Evolutionary conservation across 2,329 filamentous ascomycete species (phyloP), one percentile per base, ranked within the genome.

Genomic region (Curvularia sp.): DNA sequence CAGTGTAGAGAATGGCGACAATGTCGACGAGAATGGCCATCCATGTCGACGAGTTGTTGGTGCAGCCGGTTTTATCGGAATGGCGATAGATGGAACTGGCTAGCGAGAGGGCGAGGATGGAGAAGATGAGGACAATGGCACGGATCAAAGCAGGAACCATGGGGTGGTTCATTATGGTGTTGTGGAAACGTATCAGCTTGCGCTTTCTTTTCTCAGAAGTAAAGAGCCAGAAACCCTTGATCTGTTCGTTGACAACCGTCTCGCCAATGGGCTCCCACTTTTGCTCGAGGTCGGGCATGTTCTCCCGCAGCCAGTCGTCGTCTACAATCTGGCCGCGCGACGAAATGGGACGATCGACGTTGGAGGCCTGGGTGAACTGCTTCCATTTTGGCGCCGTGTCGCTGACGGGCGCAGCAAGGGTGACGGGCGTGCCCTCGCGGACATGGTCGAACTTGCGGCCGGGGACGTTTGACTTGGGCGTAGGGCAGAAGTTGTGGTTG

Each of bases 1-100:
- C 80, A 54, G 96, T 89, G 78, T 98, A 99, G 2, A 94, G 87
- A 57, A 98, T 84, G 3, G 95, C 94, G 13, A 98, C 84, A 6
- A 89, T 87, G 77, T 98, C 94, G 38, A 99, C 91, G 34, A 92
- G 86, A 53, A 98, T 89, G 28, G 94, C 94, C 80, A 98, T 93
- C 58, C 93, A 86, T 7, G 92, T 90, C 50, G 95, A 96, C 2
- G 80, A 78, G 50, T 80, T 80, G 50, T 78, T 75, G 19, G 72
- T 69, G 65, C 81, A 83, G 43, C 59, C 61, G 5, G 74, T 72
- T 9, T 60, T 66, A 57, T 80, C 75, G 4, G 72, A 72, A 52
- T 66, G 38, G 66, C 87, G 80, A 74, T 88, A 91, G 49, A 98
- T 93, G 23, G 87, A 87, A 3, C 84, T 86, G 1, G 93, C 89